These are phyloP conservation scores for Nicotiana otophora DNA, from an alignment of 257 asterid genomes.

Conservation along the genomic window DNA sequence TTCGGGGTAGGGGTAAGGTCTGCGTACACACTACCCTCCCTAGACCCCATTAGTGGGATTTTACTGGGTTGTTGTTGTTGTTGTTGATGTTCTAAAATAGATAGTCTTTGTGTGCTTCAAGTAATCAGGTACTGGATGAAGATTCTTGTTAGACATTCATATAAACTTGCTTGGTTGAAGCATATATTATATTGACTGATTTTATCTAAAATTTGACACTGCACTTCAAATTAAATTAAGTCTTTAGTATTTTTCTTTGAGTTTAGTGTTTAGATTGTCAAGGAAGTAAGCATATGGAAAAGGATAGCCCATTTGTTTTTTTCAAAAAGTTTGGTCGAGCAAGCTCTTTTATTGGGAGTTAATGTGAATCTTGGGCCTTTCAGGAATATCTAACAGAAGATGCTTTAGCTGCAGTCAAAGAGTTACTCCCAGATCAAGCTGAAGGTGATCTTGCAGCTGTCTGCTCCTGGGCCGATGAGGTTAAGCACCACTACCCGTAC, in stretches of 20 bases:
- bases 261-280: too few species aligned
- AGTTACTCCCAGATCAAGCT: conserved; percentile 75
- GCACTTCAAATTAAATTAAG: neutral
- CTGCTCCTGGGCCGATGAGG: conserved; percentile 84
- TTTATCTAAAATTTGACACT: neutral
- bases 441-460: conserved; percentile 86
- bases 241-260: neutral
- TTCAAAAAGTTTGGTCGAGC: neutral
- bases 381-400: conserved; percentile 70
- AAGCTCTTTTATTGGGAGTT: neutral
- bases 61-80: too few species aligned
- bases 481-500: conserved; percentile 36
- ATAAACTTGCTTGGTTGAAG: neutral
- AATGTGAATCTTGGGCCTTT: conserved; percentile 1
- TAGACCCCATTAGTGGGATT: too few species aligned
- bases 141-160: neutral
- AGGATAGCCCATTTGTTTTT: neutral
- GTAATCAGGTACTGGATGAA: neutral
- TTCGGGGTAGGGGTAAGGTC: too few species aligned
- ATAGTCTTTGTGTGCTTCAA: neutral
- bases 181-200: neutral
- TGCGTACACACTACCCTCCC: too few species aligned
- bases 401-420: conserved; percentile 53
- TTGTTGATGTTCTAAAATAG: neutral
- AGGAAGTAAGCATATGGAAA: neutral